phyloP scores from a whole-genome alignment of 2,329 filamentous ascomycete species.

The Anthostomella pinea region DNA sequence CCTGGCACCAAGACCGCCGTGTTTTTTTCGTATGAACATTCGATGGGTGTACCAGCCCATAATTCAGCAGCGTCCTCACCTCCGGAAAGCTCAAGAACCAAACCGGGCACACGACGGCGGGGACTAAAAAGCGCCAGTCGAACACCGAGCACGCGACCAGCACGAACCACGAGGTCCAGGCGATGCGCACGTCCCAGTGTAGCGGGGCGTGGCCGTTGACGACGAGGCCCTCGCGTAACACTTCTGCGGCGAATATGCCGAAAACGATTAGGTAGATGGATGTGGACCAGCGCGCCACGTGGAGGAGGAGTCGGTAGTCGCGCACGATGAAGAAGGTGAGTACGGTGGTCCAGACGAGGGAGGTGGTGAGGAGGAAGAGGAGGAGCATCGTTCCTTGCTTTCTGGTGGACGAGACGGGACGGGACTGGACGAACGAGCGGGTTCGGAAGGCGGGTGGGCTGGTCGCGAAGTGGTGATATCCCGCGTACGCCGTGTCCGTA shows the following conservation, averaged over 20 bases:
- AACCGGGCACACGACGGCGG: constrained; percentile 7
- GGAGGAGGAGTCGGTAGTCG: constrained; percentile 19
- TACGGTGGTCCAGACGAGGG: constrained; percentile 20
- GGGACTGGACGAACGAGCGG: no score
- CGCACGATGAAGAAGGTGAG: constrained; percentile 20
- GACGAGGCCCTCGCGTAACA: constrained; percentile 20
- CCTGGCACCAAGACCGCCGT: no score
- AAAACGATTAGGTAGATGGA: constrained; percentile 21
- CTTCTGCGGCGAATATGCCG: constrained; percentile 18
- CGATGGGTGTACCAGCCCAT: constrained; percentile 20
- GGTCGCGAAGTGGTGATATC: no score
- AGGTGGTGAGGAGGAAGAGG: constrained; percentile 16
- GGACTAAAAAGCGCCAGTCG: constrained; percentile 19
- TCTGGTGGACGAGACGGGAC: no score
- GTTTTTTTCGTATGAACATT: no score
- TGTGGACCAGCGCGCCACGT: constrained; percentile 20
- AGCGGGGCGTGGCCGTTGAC: constrained; percentile 12
- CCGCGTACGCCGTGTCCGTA: no score
- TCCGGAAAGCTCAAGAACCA: constrained; percentile 14
- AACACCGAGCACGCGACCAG: constrained; percentile 10
- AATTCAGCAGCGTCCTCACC: constrained; percentile 12
- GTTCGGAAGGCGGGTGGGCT: no score
- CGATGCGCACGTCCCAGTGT: constrained; percentile 17
- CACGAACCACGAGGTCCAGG: constrained; percentile 22
- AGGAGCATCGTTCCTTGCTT: constrained; percentile 19